Evolutionary conservation across 352 stramenopile species (phyloP), one percentile per base, ranked within the genome.

Genomic region (Globisporangium megalacanthum): DNA sequence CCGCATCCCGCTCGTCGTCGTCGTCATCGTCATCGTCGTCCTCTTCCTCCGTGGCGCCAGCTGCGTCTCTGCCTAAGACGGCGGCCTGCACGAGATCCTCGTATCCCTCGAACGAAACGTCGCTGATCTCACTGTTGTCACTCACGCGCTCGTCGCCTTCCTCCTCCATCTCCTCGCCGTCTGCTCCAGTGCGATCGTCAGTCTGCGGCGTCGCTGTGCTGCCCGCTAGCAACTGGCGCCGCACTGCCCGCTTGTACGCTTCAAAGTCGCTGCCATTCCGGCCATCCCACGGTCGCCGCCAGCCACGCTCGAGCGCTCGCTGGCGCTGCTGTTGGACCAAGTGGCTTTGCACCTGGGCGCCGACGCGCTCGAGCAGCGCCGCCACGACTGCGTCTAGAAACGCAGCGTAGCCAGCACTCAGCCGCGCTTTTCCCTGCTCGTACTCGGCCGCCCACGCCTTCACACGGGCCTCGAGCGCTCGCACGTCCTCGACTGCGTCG

Each of bases 51-150:
- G 56, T 59, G 3, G 31, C 56, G 22, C 41, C 29, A 10, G 37
- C 50, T 25, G 36, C 53, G 14, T 52, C 36, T 19, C 7, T 33
- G n/a, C 25, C 36, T 39, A 13, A 35, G 10, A 20, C 46, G 20
- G 13, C 36, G 47, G 73, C 73, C 17, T 60, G 58, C 29, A 86
- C 76, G 14, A 87, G 66, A 48, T 88, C 77, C 2, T 77, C 65
- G 45, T 88, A 88, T 10, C 73, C 79, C 31, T 87, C 77, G 49
- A 88, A 88, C 1, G 65, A 83, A 2, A 89, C 73, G 11, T 92
- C 82, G 44, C 82, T 92, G 64, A 92, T 70, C 52, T 85, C 77
- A 56, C 82, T 92, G 62, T 90, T 92, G 62, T 87, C 68, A 41
- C 65, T 65, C 17, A 63, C 46, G 10, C 61, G 62, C 13, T 50